A percentile compares a stretch with the other conserved stretches of the same genome.
phyloP scores from a whole-genome alignment of 495 filamentous ascomycete genomes.

The Aspergillus saccharolyticus region DNA sequence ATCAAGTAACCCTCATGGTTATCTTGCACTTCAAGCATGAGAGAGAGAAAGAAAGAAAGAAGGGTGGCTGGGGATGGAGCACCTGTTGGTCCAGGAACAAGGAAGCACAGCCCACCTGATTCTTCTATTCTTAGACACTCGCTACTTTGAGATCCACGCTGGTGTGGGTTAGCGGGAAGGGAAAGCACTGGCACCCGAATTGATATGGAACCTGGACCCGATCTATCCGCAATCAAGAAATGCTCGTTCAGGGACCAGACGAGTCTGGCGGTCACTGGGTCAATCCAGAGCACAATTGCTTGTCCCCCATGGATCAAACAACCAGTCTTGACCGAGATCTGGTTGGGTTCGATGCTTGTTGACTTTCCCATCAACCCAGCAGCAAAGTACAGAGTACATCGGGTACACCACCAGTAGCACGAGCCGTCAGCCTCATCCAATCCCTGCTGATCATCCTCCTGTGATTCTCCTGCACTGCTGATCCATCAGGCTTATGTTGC shows the following conservation, averaged over 20 bases:
- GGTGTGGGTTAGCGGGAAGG: too few relatives aligned
- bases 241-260: too few relatives aligned
- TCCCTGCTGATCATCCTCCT: neutral
- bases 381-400: too few relatives aligned
- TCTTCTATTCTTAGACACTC: neutral
- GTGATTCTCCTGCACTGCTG: neutral
- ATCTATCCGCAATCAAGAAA: too few relatives aligned
- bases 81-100: neutral
- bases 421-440: neutral
- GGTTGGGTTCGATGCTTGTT: too few relatives aligned
- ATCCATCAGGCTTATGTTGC: neutral
- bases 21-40: too few relatives aligned
- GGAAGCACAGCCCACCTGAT: neutral
- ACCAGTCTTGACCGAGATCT: neutral
- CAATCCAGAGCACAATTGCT: neutral
- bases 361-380: too few relatives aligned
- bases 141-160: neutral
- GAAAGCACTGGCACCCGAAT: neutral
- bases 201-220: neutral
- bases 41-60: neutral
- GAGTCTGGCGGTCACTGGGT: neutral
- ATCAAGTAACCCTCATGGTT: slow-evolving; percentile 1
- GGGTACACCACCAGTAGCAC: too few relatives aligned
- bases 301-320: neutral
- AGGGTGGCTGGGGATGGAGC: slow-evolving; percentile 5